phyloP scores from a whole-genome alignment of 306 rosid species.

The Dryas alaskensis region DNA sequence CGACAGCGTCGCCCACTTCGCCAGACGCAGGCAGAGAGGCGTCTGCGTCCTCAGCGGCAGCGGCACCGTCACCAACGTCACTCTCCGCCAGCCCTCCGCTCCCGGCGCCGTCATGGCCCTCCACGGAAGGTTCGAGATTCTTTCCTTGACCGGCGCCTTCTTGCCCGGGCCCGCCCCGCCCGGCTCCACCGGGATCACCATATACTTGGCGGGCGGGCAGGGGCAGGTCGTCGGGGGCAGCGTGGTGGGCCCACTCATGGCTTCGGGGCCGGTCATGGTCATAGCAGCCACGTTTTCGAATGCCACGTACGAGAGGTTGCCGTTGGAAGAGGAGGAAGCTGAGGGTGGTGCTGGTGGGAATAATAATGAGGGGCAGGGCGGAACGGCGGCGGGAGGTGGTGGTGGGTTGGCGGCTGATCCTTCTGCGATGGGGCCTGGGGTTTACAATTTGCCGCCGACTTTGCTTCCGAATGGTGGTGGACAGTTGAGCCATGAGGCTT shows the following conservation, averaged over 20 bases:
- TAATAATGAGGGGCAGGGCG: neutral
- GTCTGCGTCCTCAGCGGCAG: conserved; percentile 64
- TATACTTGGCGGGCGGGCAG: conserved; percentile 73
- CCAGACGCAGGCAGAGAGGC: conserved; percentile 66
- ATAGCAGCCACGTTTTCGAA: conserved; percentile 78
- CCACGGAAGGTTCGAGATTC: conserved; percentile 76
- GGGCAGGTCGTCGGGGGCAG: conserved; percentile 80
- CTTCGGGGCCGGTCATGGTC: conserved; percentile 73
- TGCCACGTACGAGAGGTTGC: conserved; percentile 74
- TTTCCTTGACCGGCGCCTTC: conserved; percentile 63
- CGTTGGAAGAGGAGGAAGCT: conserved; percentile 63
- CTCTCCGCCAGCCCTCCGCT: conserved; percentile 60
- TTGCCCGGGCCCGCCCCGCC: conserved; percentile 67
- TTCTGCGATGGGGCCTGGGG: conserved; percentile 35
- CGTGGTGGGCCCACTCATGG: conserved; percentile 69
- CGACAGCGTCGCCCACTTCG: conserved; percentile 62
- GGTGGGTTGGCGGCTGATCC: conserved; percentile 43
- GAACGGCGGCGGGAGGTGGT: conserved; percentile 24
- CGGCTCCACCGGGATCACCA: conserved; percentile 62
- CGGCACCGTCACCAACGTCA: conserved; percentile 69
- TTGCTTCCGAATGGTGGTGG: conserved; percentile 53
- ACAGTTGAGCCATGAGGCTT: conserved; percentile 69
- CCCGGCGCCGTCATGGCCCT: conserved; percentile 61
- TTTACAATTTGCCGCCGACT: conserved; percentile 46
- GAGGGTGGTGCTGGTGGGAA: conserved; percentile 13